Base-by-base conservation (phyloP, 352 stramenopile genomes). In the Phytophthora multivora region DNA sequence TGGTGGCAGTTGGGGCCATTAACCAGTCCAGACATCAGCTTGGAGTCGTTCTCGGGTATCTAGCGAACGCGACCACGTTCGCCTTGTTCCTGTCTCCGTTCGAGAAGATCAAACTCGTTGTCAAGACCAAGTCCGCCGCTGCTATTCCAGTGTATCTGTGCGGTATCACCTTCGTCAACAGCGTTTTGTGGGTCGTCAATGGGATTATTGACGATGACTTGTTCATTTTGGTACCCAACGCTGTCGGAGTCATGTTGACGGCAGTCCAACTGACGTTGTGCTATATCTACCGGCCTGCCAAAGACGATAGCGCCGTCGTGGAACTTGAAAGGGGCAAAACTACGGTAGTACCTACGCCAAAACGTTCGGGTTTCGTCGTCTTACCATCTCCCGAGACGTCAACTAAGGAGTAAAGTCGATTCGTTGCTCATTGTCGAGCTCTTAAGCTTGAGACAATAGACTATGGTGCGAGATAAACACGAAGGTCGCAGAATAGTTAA, bases 111-210 rank as follows among this genome's bases (percentile, higher is more conserved):
- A 63, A 68, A 36, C 62, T 63, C 26, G 57, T 75, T 11, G 31
- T 72, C 13, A 19, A 43, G 30, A 69, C 57, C 26, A 75, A 72
- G 42, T 72, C 57, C 4, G 59, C 67, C 2, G 54, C 67, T 53
- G 79, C 71, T 3, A 86, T 91, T 26, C 70, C 68, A 3, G 70
- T 85, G n/a, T n/a, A 70, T n/a, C 76, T 91, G 59, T 74, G 77
- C 16, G 15, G 53, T 5, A 71, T 77, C 25, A 81, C 76, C 3
- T 66, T 71, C 8, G 10, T 75, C 51, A 91, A 86, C 71, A 84
- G 82, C 48, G 42, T 51, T 1, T 61, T 89, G 30, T 89, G 82
- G 77, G 51, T 83, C 51, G 23, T 78, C 42, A 84, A 83, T 51
- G 77, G 75, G 9, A 53, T 79, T 16, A 25, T 87, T 13, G 66